Percentiles rank a stretch among this genome's conserved stretches.
These are phyloP conservation scores for Colletotrichum musae DNA, from an alignment of 2,329 filamentous ascomycete species.

Conservation along the genomic window DNA sequence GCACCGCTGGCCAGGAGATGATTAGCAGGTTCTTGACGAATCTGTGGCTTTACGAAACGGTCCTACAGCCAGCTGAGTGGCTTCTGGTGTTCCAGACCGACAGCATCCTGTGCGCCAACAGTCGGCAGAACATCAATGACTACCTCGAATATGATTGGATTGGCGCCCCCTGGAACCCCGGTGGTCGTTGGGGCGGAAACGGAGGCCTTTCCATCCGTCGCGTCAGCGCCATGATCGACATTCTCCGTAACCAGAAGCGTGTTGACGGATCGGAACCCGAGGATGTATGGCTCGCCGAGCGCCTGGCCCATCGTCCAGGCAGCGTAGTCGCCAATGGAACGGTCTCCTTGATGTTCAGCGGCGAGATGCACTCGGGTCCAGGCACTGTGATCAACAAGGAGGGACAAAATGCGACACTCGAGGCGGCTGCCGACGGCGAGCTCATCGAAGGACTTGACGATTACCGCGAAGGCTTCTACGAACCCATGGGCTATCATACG, in stretches of 20 bases:
- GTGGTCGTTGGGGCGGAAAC: slow-evolving; percentile 63
- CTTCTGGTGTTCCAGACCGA: slow-evolving; percentile 70
- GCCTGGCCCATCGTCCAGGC: slow-evolving; percentile 64
- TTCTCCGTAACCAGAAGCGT: slow-evolving; percentile 64
- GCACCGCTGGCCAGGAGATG: slow-evolving; percentile 64
- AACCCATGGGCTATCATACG: slow-evolving; percentile 73
- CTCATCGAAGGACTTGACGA: slow-evolving; percentile 61
- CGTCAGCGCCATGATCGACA: slow-evolving; percentile 66
- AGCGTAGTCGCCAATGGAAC: slow-evolving; percentile 67
- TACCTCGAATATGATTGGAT: slow-evolving; percentile 69
- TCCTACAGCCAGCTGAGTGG: slow-evolving; percentile 66
- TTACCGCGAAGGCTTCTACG: slow-evolving; percentile 67
- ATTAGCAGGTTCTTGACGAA: slow-evolving; percentile 68
- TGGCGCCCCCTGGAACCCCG: slow-evolving; percentile 64
- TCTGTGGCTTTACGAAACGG: slow-evolving; percentile 65
- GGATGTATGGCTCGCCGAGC: slow-evolving; percentile 69
- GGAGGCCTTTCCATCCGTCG: slow-evolving; percentile 67
- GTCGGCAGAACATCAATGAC: slow-evolving; percentile 60
- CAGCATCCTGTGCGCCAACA: slow-evolving; percentile 70
- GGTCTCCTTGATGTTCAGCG: slow-evolving; percentile 63
- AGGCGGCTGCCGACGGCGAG: slow-evolving; percentile 49
- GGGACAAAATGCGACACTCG: slow-evolving; percentile 44
- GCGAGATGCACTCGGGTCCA: slow-evolving; percentile 61
- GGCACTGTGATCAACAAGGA: slow-evolving; percentile 42
- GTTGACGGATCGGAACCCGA: slow-evolving; percentile 62